phyloP scores from a whole-genome alignment of 139 green algal species.

The Closterium sp. region DNA sequence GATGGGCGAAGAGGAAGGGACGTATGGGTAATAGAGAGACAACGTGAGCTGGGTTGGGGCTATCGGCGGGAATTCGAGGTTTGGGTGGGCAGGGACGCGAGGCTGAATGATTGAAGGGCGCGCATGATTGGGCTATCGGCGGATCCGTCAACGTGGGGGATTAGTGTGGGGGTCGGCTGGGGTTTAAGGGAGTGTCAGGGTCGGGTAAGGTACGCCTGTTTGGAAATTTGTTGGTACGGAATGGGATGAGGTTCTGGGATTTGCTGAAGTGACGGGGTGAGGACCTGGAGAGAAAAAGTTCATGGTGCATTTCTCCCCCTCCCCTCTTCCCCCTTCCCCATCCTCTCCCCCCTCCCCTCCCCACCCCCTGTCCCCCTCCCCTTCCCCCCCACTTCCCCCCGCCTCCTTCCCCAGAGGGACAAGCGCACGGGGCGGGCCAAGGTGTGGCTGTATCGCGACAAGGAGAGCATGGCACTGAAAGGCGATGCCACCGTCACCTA shows the following conservation, averaged over 20 bases:
- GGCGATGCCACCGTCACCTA: conserved; percentile 52
- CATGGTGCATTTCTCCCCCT: background rate
- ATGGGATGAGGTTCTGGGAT: too few relatives aligned
- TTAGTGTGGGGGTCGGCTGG: background rate
- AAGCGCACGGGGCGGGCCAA: conserved; percentile 32
- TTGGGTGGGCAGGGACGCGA: background rate
- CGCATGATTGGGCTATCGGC: too few relatives aligned
- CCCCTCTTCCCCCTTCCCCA: background rate
- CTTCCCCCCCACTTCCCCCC: background rate
- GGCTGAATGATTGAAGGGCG: background rate
- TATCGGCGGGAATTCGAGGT: background rate
- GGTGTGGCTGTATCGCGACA: conserved; percentile 50
- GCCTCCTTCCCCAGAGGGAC: conserved; percentile 11
- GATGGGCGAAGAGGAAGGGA: background rate
- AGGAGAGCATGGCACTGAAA: conserved; percentile 43
- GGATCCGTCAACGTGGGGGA: conserved; percentile 43
- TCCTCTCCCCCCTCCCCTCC: background rate
- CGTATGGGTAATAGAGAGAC: background rate
- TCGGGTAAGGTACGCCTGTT: background rate
- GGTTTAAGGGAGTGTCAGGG: background rate
- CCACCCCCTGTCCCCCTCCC: background rate
- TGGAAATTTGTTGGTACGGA: background rate
- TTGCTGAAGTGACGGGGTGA: too few relatives aligned
- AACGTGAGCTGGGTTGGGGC: too few relatives aligned
- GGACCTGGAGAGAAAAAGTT: background rate